Evolutionary conservation across 768 basidiomycete species (phyloP).

Genomic region (Mycena pura): DNA sequence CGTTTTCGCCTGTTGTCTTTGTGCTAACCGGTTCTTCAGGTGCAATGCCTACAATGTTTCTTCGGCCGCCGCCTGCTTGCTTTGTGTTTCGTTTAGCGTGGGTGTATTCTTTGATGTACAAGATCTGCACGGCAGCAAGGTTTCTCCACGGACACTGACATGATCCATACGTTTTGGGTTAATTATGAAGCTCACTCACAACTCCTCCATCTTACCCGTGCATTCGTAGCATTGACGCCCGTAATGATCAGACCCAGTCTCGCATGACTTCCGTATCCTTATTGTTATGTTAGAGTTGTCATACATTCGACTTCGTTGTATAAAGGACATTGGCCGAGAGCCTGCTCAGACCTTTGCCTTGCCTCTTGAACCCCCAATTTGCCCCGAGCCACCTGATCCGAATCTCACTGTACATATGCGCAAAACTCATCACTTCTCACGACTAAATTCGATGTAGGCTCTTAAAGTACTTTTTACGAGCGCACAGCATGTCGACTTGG

Average conservation of each 20-base stretch:
- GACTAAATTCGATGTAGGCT: too few species aligned
- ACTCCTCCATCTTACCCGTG: constrained; percentile 10
- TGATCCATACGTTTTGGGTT: constrained; percentile 24
- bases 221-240: constrained; percentile 25
- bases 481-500: too few species aligned
- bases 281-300: constrained; percentile 15
- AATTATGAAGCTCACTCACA: constrained; percentile 9
- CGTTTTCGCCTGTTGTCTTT: neutral
- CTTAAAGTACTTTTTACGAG: too few species aligned
- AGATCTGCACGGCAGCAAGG: constrained; percentile 65
- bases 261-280: constrained; percentile 24
- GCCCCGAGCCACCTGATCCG: too few species aligned
- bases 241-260: constrained; percentile 22
- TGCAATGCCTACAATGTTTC: constrained; percentile 77
- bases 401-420: too few species aligned
- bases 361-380: too few species aligned
- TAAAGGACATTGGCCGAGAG: neutral
- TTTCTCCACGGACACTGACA: constrained; percentile 66
- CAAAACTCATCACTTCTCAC: too few species aligned
- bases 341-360: too few species aligned
- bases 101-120: constrained; percentile 71
- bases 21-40: constrained; percentile 44
- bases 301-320: too few species aligned
- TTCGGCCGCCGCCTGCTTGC: constrained; percentile 64
- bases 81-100: constrained; percentile 60